Percentiles rank a stretch among this genome's conserved stretches.
Conservation (phyloP, 805 yeast species). For the Nakazawaea siamensis region DNA sequence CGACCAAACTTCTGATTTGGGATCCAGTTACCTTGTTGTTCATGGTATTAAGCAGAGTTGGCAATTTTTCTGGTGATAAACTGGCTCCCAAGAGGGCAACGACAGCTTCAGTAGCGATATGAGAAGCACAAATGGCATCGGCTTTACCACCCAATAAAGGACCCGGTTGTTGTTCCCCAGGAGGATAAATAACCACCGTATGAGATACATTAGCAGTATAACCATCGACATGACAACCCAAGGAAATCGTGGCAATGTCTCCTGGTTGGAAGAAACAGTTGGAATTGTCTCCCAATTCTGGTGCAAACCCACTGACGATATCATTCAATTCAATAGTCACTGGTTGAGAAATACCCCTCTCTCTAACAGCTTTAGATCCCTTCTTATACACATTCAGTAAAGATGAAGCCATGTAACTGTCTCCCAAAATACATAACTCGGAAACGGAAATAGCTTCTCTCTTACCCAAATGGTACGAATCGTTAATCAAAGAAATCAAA, state of each 20-base stretch:
- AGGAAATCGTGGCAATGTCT: conserved; percentile 74
- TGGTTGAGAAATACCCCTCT: conserved; percentile 92
- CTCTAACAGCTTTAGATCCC: conserved; percentile 48
- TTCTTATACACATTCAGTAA: conserved; percentile 51
- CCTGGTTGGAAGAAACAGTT: conserved; percentile 54
- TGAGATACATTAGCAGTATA: conserved; percentile 84
- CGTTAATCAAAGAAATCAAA: conserved; percentile 58
- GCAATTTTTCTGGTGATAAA: conserved; percentile 68
- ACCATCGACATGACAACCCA: conserved; percentile 94
- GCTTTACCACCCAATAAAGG: conserved; percentile 83
- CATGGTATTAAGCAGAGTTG: conserved; percentile 34
- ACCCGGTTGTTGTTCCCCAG: conserved; percentile 56
- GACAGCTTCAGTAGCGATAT: conserved; percentile 85
- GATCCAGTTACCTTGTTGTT: conserved; percentile 52
- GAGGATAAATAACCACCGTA: conserved; percentile 77
- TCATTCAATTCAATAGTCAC: conserved; percentile 81
- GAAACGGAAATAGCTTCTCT: conserved; percentile 42
- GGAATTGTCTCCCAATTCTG: conserved; percentile 63
- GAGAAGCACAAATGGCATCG: conserved; percentile 84
- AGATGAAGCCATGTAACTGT: conserved; percentile 59
- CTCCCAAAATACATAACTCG: conserved; percentile 79
- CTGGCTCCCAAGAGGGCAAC: conserved; percentile 66
- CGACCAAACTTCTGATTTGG: conserved; percentile 67
- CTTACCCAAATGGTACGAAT: conserved; percentile 56
- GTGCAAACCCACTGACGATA: conserved; percentile 71